These are phyloP conservation scores for Nannochloris sp. DNA, from an alignment of 139 green algal genomes.

Conservation along the genomic window DNA sequence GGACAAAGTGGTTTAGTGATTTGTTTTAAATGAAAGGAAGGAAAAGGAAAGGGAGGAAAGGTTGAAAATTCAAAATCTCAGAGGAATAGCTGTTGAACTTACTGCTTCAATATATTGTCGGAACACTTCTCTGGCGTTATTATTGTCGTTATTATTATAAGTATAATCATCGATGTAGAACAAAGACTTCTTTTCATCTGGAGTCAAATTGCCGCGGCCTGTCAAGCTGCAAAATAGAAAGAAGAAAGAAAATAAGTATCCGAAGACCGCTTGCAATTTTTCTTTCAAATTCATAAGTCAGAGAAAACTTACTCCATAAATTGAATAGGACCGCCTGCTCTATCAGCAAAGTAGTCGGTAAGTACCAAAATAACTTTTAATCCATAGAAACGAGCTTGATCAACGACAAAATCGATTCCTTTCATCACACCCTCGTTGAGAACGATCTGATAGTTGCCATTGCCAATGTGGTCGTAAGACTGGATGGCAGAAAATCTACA, in stretches of 20 bases:
- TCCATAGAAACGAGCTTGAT: slow-evolving; percentile 14
- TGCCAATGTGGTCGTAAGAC: too few relatives aligned
- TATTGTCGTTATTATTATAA: too few relatives aligned
- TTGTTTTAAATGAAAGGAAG: too few relatives aligned
- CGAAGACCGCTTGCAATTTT: too few relatives aligned
- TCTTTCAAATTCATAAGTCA: background rate
- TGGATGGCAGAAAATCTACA: background rate
- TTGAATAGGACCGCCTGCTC: slow-evolving; percentile 3
- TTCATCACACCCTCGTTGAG: slow-evolving; percentile 7
- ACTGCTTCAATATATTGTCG: background rate
- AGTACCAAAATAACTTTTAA: slow-evolving; percentile 28
- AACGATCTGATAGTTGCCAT: background rate
- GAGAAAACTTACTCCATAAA: slow-evolving; percentile 5
- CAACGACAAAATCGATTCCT: slow-evolving; percentile 29
- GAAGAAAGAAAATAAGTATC: too few relatives aligned
- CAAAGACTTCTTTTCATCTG: background rate
- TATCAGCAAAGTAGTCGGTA: slow-evolving; percentile 17
- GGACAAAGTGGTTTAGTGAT: too few relatives aligned
- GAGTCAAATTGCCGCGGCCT: too few relatives aligned
- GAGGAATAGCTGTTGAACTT: background rate
- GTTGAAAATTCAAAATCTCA: background rate
- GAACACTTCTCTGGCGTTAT: background rate
- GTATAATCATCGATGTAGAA: slow-evolving; percentile 21
- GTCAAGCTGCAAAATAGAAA: too few relatives aligned
- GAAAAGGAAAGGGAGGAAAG: too few relatives aligned